Base-by-base conservation (phyloP, 2,329 filamentous ascomycete species). In the Fusarium sp. region DNA sequence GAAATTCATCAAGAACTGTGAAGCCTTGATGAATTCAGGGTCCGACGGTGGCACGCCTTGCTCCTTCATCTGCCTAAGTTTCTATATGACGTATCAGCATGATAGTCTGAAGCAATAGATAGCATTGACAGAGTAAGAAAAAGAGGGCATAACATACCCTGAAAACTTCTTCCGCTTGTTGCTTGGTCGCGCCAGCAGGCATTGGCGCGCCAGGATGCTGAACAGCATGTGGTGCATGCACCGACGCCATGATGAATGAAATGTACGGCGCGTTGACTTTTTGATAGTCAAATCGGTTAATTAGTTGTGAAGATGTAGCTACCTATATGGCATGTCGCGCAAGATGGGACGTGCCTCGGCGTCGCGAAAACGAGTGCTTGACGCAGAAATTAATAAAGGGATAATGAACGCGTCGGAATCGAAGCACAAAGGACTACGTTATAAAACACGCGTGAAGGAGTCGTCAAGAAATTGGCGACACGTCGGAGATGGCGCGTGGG, bases 31-130 rank as follows among this genome's bases (percentile, higher is more conserved):
- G 78, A 92, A 95, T 81, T 98, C 95, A 50, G 95, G 95, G 78
- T 98, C 95, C 63, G 88, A 92, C 63, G 91, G 88, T 44, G 93
- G 90, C 30, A 97, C 92, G 75, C 95, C 95, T 77, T 92, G 88
- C 62, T 93, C 89, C 83, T 95, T 96, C 93, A 98, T 95, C 81
- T 93, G 90, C 79, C 93, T 92, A 74, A 93, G 96, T 88, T 94
- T 95, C 95, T 98, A 78, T 51, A 61, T 31, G 18, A 57, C 24
- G 44, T 14, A 70, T 76, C 62, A 78, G 75, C 62, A 75, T n/a
- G n/a, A 30, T 9, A 35, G 57, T 51, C 28, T 56, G 5, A 30
- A 47, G 51, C 18, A 26, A 51, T 33, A 6, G 30, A 50, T 38
- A 47, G 24, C 18, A 42, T 36, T 26, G 18, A 45, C 14, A 50